Evolutionary conservation across 441 rosid species (phyloP).

Genomic region (Mallotus japonicus): DNA sequence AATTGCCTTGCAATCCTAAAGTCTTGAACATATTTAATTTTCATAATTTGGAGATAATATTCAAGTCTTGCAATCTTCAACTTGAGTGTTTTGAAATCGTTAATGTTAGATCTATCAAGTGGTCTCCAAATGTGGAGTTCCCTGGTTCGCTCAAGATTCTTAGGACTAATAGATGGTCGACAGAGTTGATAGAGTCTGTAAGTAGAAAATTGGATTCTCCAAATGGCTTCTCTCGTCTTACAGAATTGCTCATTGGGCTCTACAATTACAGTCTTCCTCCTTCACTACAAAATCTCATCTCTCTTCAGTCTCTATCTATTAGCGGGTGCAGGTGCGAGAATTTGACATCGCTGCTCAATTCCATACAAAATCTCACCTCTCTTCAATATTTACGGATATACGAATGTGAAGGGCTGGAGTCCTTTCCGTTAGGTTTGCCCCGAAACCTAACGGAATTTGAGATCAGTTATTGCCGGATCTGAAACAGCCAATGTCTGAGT

Average conservation of each 20-base stretch:
- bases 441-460: slow-evolving; percentile 18
- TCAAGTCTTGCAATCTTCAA: background rate
- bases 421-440: slow-evolving; percentile 23
- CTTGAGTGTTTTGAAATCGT: background rate
- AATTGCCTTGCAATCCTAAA: background rate
- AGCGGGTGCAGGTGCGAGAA: slow-evolving; percentile 4
- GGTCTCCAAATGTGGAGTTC: background rate
- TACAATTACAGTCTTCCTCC: background rate
- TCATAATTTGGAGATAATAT: background rate
- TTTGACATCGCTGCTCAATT: slow-evolving; percentile 29
- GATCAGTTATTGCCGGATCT: slow-evolving; percentile 11
- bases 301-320: slow-evolving; percentile 11
- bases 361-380: slow-evolving; percentile 24
- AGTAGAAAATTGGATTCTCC: background rate
- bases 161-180: background rate
- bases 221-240: background rate
- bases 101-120: background rate
- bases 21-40: background rate
- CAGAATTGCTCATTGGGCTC: slow-evolving; percentile 7
- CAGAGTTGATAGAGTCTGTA: background rate
- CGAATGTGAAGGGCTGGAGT: no score
- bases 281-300: no score
- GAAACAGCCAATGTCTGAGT: slow-evolving; percentile 2
- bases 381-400: no score
- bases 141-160: background rate